phyloP scores from a whole-genome alignment of 176 grass and related monocot species.

The Triticum dicoccoides region DNA sequence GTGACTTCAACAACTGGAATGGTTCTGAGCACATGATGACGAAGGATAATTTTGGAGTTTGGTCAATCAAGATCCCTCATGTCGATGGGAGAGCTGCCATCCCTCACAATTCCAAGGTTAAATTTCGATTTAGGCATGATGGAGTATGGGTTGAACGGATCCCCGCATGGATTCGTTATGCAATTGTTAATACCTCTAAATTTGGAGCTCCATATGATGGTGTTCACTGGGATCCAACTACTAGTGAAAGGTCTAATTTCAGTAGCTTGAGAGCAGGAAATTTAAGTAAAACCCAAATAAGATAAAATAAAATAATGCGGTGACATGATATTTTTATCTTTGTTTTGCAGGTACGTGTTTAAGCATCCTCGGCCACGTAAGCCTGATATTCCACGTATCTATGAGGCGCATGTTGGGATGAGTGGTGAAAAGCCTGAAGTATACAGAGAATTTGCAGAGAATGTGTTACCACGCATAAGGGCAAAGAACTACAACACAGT shows the following conservation, averaged over 20 bases:
- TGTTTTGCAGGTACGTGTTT: constrained; percentile 63
- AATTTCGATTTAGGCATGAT: constrained; percentile 81
- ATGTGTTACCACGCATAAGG: constrained; percentile 69
- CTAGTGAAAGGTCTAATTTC: constrained; percentile 60
- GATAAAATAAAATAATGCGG: neutral
- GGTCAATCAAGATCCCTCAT: constrained; percentile 71
- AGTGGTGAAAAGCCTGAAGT: constrained; percentile 60
- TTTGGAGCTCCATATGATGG: constrained; percentile 90
- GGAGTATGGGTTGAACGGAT: constrained; percentile 74
- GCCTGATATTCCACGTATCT: constrained; percentile 64
- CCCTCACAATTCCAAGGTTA: constrained; percentile 81
- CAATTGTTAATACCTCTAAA: constrained; percentile 59
- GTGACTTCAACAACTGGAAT: constrained; percentile 89
- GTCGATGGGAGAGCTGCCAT: constrained; percentile 52
- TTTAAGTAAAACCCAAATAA: neutral
- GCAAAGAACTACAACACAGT: constrained; percentile 90
- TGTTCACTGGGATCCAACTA: constrained; percentile 80
- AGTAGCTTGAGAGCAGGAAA: neutral
- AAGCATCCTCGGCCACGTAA: constrained; percentile 62
- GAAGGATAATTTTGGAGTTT: constrained; percentile 82
- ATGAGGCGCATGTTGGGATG: constrained; percentile 94
- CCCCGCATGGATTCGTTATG: constrained; percentile 86
- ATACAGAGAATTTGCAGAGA: constrained; percentile 87
- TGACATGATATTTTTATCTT: constrained; percentile 5
- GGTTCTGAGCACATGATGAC: constrained; percentile 73